These are phyloP conservation scores for Sordariomycetes sp. DNA, from an alignment of 2,329 filamentous ascomycete species.

Conservation along the genomic window DNA sequence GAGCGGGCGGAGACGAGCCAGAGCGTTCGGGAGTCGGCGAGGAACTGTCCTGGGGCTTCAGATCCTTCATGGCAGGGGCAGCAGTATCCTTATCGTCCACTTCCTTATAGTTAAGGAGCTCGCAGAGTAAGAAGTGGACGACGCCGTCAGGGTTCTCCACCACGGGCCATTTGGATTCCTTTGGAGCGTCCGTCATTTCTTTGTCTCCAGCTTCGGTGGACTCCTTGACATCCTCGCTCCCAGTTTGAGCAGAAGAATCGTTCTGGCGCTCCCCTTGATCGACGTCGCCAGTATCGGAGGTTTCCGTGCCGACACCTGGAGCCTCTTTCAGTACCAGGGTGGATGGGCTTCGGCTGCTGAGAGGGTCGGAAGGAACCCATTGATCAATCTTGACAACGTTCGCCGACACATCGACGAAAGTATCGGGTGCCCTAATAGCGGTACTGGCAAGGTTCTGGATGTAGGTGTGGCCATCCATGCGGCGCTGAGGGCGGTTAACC, in stretches of 20 bases:
- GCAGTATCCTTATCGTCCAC: constrained; percentile 58
- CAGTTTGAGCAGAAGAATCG: not conserved
- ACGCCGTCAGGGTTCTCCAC: constrained; percentile 92
- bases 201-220: constrained; percentile 50
- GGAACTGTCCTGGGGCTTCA: not conserved
- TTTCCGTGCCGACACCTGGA: not conserved
- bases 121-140: constrained; percentile 86
- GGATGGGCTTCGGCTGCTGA: constrained; percentile 5
- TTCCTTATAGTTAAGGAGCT: constrained; percentile 83
- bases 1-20: constrained; percentile 11
- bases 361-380: constrained; percentile 5
- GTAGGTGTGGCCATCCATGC: constrained; percentile 61
- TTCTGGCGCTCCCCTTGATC: not conserved
- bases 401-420: constrained; percentile 81
- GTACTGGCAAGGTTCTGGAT: constrained; percentile 69
- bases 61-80: constrained; percentile 9
- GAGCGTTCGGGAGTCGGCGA: not conserved
- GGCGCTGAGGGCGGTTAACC: constrained; percentile 34
- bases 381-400: constrained; percentile 56
- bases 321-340: constrained; percentile 6
- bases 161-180: constrained; percentile 73
- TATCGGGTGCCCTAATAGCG: constrained; percentile 67
- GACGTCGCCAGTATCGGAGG: not conserved
- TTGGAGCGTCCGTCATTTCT: constrained; percentile 53
- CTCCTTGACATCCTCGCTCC: constrained; percentile 36